Percentiles rank a stretch among this genome's conserved stretches.
Evolutionary conservation across 129 eudicot genomes (phyloP).

Genomic region (Sambucus nigra): DNA sequence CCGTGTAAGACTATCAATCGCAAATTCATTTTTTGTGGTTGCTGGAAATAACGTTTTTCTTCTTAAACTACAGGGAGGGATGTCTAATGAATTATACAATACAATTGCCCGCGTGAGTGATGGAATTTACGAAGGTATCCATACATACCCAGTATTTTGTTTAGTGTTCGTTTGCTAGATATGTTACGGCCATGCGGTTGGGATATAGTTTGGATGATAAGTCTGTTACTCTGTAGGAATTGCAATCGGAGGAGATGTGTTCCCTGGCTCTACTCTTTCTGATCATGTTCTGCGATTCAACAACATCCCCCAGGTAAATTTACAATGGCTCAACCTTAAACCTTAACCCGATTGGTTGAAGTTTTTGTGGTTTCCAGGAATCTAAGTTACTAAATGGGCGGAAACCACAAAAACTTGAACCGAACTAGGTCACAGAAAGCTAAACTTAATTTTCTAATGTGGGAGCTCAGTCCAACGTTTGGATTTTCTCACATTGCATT

Average conservation of each 20-base stretch:
- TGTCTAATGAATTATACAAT: conserved; percentile 95
- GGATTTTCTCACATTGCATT: background rate
- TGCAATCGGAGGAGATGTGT: conserved; percentile 99
- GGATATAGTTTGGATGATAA: conserved; percentile 13
- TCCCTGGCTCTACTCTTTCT: conserved; percentile 98
- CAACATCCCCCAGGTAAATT: conserved; percentile 98
- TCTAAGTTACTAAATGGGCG: no score
- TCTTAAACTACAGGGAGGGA: conserved; percentile 73
- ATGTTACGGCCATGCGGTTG: no score
- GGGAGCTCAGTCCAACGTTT: no score
- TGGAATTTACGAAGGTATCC: conserved; percentile 92
- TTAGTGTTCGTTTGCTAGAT: background rate
- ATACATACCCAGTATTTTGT: background rate
- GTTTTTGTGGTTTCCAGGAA: no score
- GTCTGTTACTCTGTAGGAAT: conserved; percentile 40
- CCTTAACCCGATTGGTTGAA: no score
- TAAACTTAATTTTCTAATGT: no score
- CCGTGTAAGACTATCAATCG: background rate
- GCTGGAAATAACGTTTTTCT: conserved; percentile 9
- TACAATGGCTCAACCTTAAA: no score
- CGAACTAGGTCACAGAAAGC: no score
- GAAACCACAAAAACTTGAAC: no score
- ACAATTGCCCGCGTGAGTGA: conserved; percentile 96
- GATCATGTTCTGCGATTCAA: conserved; percentile 95
- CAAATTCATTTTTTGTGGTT: background rate